A percentile compares a stretch with the other conserved stretches of the same genome.
These are phyloP conservation scores for Aspergillaceae sp. DNA, from an alignment of 2,329 filamentous ascomycete genomes.

Conservation along the genomic window DNA sequence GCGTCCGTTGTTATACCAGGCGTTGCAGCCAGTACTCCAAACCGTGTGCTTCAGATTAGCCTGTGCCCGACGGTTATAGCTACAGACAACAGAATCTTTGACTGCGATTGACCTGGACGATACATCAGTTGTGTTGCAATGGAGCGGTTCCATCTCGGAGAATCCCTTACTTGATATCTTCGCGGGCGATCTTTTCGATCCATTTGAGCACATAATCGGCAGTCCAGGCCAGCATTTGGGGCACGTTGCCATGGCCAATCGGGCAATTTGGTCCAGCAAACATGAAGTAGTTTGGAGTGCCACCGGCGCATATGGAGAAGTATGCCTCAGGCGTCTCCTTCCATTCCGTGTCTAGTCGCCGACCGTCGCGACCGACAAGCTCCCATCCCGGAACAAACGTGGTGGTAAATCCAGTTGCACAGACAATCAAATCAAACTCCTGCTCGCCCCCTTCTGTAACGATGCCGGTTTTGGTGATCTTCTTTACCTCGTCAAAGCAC, in stretches of 20 bases:
- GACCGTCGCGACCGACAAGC: conserved; percentile 21
- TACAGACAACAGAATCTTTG: conserved; percentile 9
- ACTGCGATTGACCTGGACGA: conserved; percentile 7
- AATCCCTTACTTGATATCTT: conserved; percentile 9
- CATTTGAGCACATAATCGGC: conserved; percentile 20
- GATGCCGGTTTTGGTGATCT: conserved; percentile 15
- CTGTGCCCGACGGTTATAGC: conserved; percentile 15
- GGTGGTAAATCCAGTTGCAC: conserved; percentile 36
- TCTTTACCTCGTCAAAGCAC: conserved; percentile 13
- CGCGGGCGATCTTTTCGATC: conserved; percentile 17
- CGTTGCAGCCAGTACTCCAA: conserved; percentile 19
- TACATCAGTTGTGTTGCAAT: not conserved
- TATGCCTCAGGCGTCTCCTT: conserved; percentile 14
- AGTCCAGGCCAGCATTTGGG: conserved; percentile 8
- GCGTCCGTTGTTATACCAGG: conserved; percentile 14
- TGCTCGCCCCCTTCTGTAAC: conserved; percentile 9
- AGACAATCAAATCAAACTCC: conserved; percentile 25
- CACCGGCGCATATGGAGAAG: conserved; percentile 12
- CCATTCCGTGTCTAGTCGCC: conserved; percentile 16
- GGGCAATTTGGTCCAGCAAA: conserved; percentile 16
- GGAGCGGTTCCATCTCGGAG: not conserved
- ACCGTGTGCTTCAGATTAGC: conserved; percentile 16
- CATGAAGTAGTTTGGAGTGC: conserved; percentile 23
- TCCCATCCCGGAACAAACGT: conserved; percentile 29
- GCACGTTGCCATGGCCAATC: conserved; percentile 16